Conservation (phyloP, 257 asterid species). For the Solanum paucissectum region DNA sequence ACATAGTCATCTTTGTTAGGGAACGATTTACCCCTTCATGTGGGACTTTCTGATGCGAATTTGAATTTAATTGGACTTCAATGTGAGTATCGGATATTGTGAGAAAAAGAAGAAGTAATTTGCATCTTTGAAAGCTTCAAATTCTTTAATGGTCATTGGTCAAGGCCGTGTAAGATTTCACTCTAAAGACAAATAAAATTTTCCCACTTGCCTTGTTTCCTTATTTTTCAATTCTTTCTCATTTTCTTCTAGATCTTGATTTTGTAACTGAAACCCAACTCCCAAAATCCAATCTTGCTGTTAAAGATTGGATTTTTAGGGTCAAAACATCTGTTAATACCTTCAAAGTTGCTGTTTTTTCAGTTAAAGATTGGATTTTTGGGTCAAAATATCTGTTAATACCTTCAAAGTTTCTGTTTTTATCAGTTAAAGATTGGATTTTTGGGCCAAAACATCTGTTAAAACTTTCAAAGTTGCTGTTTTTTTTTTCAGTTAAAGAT, state of each 20-base stretch:
- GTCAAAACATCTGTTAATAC: not conserved
- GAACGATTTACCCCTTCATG: too few species aligned
- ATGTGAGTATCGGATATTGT: too few species aligned
- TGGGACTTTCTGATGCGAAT: rapidly evolving
- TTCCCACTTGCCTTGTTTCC: constrained; percentile 6
- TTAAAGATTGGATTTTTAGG: not conserved
- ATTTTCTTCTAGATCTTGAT: not conserved
- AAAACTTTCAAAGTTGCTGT: not conserved
- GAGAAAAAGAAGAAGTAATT: too few species aligned
- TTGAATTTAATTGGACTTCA: too few species aligned
- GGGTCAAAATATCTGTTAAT: not conserved
- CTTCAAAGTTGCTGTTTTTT: not conserved
- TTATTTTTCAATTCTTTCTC: not conserved
- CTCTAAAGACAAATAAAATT: not conserved
- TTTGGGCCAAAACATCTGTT: not conserved
- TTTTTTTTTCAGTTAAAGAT: not conserved
- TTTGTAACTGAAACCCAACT: not conserved
- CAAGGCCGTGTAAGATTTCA: not conserved
- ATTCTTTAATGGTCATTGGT: not conserved
- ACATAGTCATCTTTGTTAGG: too few species aligned
- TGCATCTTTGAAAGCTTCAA: not conserved
- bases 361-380: not conserved
- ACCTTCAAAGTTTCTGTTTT: not conserved
- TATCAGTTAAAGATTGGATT: not conserved
- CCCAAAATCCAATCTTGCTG: not conserved